phyloP scores from a whole-genome alignment of 108 stramenopile genomes.

The Stephanodiscus minutulus region DNA sequence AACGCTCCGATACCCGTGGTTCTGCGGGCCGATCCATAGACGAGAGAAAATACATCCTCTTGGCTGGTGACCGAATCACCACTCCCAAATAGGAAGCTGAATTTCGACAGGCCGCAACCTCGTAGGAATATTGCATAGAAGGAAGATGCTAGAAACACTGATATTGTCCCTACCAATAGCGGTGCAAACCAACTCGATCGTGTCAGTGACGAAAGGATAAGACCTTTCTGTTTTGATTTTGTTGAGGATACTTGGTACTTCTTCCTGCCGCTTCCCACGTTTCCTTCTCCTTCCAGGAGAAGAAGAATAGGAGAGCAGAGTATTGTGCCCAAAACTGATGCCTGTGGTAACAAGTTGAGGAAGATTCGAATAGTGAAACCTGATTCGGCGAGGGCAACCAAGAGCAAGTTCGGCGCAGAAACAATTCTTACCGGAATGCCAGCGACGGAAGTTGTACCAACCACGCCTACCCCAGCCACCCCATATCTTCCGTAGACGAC shows the following conservation, averaged over 20 bases:
- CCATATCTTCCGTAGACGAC: conserved; percentile 72
- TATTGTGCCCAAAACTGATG: conserved; percentile 68
- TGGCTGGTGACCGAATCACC: conserved; percentile 46
- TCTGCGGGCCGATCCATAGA: conserved; percentile 28
- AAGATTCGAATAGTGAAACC: neutral
- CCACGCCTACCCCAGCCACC: conserved; percentile 69
- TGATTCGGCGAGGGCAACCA: neutral
- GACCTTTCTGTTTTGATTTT: conserved; percentile 39
- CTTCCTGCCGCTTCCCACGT: conserved; percentile 32
- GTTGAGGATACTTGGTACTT: conserved; percentile 42
- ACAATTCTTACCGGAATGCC: conserved; percentile 56
- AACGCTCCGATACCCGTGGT: conserved; percentile 29
- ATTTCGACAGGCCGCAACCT: conserved; percentile 52
- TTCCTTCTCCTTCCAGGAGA: conserved; percentile 68
- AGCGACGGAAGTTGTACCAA: conserved; percentile 54
- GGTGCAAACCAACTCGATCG: conserved; percentile 69
- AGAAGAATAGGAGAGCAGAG: conserved; percentile 62
- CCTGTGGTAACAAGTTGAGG: conserved; percentile 13
- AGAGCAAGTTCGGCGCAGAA: neutral
- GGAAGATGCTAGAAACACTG: conserved; percentile 55
- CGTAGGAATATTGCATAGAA: conserved; percentile 69
- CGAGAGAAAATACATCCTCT: conserved; percentile 46
- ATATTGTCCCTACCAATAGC: conserved; percentile 45
- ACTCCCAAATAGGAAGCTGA: conserved; percentile 47
- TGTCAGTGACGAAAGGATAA: conserved; percentile 49